Evolutionary conservation across 2,329 filamentous ascomycete genomes (phyloP), one percentile per base, ranked within the genome.

Genomic region (Sclerotinia minor): DNA sequence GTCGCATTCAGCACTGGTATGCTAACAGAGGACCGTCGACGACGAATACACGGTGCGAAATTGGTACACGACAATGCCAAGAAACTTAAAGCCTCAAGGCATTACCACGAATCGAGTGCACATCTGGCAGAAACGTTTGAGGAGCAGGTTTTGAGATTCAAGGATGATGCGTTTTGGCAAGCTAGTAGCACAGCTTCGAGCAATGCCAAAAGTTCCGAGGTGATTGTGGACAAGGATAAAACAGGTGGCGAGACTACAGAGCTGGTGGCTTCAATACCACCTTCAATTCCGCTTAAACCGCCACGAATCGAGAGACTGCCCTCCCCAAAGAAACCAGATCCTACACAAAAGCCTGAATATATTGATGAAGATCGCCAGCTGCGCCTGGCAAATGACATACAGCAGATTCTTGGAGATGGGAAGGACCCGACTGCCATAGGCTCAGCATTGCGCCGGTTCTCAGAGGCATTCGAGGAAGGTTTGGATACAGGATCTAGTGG

Each of bases 11-110:
- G 73, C 21, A 69, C 74, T 55, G 77, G 75, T 9, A 75, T 85
- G 35, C 78, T 87, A 67, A 80, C 85, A 68, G 84, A 87, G 76
- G 85, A 87, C 75, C 83, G 84, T 59, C 81, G 84, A 69, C 83
- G 83, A 68, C 82, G 84, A 35, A 82, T 86, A 69, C 82, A 82
- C 66, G 79, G 84, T 55, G 80, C 83, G 45, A 79, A 79, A 55
- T 78, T 82, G 26, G 82, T 83, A 21, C 79, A 84, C 47, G 79
- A 83, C 5, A 87, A 87, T 79, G 83, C 82, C 29, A 79, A 82
- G 66, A 85, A 81, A 67, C 74, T 86, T 13, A 84, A 81, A 67
- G 79, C 79, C 5, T 77, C 79, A 15, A 79, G 75, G 58, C 73
- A 76, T 21, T 82, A 83, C 69, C 76, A 79, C 57, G 71, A 77